Evolutionary conservation across 305 asterid genomes (phyloP), one percentile per base, ranked within the genome.

Genomic region (Solanum hybrid): DNA sequence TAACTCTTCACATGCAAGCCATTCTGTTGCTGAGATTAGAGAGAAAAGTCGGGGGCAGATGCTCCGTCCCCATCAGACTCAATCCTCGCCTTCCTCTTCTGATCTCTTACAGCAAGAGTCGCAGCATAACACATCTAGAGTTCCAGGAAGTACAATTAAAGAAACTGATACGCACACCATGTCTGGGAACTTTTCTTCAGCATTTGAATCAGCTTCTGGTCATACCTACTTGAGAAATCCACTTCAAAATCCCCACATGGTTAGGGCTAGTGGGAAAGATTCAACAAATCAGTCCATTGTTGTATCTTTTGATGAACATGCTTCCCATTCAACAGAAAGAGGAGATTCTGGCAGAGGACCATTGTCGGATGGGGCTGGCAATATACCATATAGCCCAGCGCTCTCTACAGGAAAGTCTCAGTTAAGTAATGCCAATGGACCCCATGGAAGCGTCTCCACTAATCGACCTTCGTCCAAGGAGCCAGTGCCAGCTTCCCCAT

Each of bases 161-260:
- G 95, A 92, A 80, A 85, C 87, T 90, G 71, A 94, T 87, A 69
- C 46, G 51, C 73, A 90, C 90, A 94, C 86, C 88, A 83, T 89
- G 69, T 92, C 92, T 80, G 96, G 95, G 75, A 96, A 93, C 91
- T 91, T 91, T 75, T 89, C 94, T 87, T 91, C 94, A 36, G 89
- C 94, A 28, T 91, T 90, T 81, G 88, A 31, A 57, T 85, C 88
- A 31, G 87, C 87, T 93, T 91, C 95, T 91, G 96, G 93, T 86
- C 89, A 89, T 90, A 93, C 92, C n/a, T 87, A 90, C 89, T 76
- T 92, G 16, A 92, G 90, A 93, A 93, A 92, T 90, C 94, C 92
- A 40, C 91, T 92, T 90, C 95, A 91, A 86, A 87, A 91, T 90
- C 93, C 93, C 86, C 95, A 93, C 76, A 90, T 80, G 76, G 87